Conservation (phyloP, 2,329 filamentous ascomycete genomes). For the Penicillium sp. region DNA sequence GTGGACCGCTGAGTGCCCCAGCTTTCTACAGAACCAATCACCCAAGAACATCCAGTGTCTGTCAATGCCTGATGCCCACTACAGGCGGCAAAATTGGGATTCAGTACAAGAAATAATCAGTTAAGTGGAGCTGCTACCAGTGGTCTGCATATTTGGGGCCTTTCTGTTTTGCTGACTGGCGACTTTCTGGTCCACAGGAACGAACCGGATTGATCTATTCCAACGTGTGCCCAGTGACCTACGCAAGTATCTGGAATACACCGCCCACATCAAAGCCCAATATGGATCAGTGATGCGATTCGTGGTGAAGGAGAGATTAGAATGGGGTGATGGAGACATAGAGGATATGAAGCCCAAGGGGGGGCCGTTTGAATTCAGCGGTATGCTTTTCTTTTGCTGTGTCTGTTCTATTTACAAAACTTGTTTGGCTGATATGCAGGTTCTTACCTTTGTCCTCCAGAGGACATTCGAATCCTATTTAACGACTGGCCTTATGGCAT, state of each 20-base stretch:
- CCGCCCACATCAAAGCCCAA: conserved; percentile 59
- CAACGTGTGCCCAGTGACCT: conserved; percentile 74
- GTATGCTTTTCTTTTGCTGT: conserved; percentile 21
- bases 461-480: conserved; percentile 70
- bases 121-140: conserved; percentile 28
- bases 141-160: neutral
- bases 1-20: conserved; percentile 67
- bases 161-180: neutral
- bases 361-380: conserved; percentile 35
- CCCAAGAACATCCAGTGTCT: conserved; percentile 71
- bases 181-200: conserved; percentile 35
- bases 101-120: conserved; percentile 64
- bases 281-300: conserved; percentile 79
- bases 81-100: conserved; percentile 65
- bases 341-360: conserved; percentile 34
- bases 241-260: conserved; percentile 73
- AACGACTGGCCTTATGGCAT: conserved; percentile 97
- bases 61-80: conserved; percentile 66
- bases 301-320: conserved; percentile 67
- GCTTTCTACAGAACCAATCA: conserved; percentile 63
- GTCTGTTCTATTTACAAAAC: neutral
- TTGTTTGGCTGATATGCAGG: neutral
- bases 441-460: conserved; percentile 25
- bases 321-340: conserved; percentile 58
- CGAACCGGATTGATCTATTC: conserved; percentile 73